Evolutionary conservation across 2,329 filamentous ascomycete species (phyloP), one percentile per base, ranked within the genome.

Genomic region (Meredithiella fracta): DNA sequence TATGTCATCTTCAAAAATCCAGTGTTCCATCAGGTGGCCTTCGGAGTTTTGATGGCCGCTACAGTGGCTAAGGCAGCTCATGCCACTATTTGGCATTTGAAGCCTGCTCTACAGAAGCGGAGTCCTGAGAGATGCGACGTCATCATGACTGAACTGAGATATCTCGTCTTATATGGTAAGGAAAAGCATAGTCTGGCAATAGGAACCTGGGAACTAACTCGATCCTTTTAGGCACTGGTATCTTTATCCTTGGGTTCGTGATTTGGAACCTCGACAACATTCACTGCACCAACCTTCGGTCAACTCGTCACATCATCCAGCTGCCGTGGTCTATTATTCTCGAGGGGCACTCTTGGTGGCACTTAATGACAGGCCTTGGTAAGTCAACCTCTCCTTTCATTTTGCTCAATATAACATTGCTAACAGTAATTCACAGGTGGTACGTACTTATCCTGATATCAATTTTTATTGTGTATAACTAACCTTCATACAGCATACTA

Each of bases 1-100:
- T 94, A 94, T 68, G 85, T 89, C 64, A 80, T 86, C 60, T 79
- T 89, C 15, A 86, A 90, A 65, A 82, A 94, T 61, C 86, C 88
- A 0, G 72, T 79, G 1, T 94, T 94, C 67, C 88, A 94, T 68
- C 86, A 94, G 65, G 82, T 80, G 59, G 83, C 83, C 3, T 94
- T 89, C 62, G 85, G 81, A 1, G 64, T 84, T 2, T 70, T 94
- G 47, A 92, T 86, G 0, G 74, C 75, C 3, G 72, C 81, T 44
- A 79, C 91, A 22, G 73, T 92, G 23, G 71, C 85, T 54, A 80
- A 85, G 34, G 84, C 81, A 62, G 82, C 90, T 72, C 87, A 80
- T 65, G 79, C 86, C 25, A 91, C 91, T 83, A 72, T 76, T 61
- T 65, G 63, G 37, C 60, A 68, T 51, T 64, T 78, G 50, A 66